Percentiles rank a stretch among this genome's conserved stretches.
Conservation (phyloP, 1,139 yeast genomes). For the Suhomyces panamericanus region DNA sequence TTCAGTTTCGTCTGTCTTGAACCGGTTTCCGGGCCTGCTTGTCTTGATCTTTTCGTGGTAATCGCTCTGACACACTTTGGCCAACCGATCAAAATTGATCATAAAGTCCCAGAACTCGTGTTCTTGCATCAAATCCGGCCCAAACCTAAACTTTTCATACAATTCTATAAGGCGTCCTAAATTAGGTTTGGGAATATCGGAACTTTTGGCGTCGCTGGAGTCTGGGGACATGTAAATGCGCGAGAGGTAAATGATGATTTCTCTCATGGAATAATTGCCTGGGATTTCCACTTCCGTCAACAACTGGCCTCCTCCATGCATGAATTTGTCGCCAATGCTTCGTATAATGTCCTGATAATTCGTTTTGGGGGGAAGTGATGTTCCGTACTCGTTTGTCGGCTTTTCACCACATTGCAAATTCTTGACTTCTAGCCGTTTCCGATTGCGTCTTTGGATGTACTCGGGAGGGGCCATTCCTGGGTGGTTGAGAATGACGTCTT, state of each 20-base stretch:
- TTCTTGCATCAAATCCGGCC: constrained; percentile 62
- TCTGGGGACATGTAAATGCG: constrained; percentile 17
- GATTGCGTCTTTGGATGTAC: constrained; percentile 35
- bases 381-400: constrained; percentile 6
- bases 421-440: constrained; percentile 6
- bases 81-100: constrained; percentile 23
- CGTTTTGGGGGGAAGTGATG: constrained; percentile 53
- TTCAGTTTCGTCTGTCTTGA: background rate
- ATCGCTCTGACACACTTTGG: constrained; percentile 14
- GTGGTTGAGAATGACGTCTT: constrained; percentile 49
- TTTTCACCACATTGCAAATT: constrained; percentile 1
- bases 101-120: constrained; percentile 63
- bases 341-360: constrained; percentile 66
- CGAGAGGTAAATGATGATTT: constrained; percentile 34
- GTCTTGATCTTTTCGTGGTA: constrained; percentile 6
- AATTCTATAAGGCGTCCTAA: constrained; percentile 42
- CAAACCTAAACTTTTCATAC: constrained; percentile 73
- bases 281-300: constrained; percentile 42
- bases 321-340: constrained; percentile 54
- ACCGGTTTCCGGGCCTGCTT: background rate
- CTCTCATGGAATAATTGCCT: constrained; percentile 47
- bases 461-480: constrained; percentile 61
- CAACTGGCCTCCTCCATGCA: constrained; percentile 17
- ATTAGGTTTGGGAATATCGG: constrained; percentile 19
- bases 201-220: background rate